Conservation (phyloP, 495 filamentous ascomycete species). For the Sordaria brevicollis region DNA sequence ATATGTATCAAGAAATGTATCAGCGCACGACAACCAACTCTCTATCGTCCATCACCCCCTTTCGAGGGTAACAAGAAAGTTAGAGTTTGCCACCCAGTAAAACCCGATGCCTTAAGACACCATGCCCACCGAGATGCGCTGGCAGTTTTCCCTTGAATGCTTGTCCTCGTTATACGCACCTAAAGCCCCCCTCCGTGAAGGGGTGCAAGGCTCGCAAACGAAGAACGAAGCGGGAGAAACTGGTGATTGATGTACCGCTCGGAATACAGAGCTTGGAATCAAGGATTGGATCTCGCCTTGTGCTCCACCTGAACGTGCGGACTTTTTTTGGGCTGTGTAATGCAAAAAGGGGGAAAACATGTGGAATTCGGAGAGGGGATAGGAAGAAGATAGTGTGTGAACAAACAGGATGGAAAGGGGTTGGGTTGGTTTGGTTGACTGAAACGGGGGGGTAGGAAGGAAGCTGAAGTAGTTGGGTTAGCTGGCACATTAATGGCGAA, state of each 20-base stretch:
- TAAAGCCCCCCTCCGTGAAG: too few relatives aligned
- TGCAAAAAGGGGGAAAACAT: background rate
- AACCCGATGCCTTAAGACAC: background rate
- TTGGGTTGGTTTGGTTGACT: too few relatives aligned
- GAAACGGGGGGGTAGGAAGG: too few relatives aligned
- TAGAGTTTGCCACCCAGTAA: background rate
- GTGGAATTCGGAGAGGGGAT: background rate
- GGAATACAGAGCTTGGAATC: conserved; percentile 51
- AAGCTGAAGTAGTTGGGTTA: background rate
- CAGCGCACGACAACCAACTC: background rate
- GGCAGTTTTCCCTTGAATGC: background rate
- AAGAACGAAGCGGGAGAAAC: too few relatives aligned
- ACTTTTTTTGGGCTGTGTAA: conserved; percentile 6
- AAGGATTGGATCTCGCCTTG: conserved; percentile 57
- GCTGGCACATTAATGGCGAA: background rate
- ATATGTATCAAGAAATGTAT: background rate
- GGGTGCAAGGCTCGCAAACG: too few relatives aligned
- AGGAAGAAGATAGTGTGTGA: background rate
- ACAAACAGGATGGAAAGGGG: too few relatives aligned
- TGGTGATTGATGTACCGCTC: conserved; percentile 44
- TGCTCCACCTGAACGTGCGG: conserved; percentile 52
- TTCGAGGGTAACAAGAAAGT: background rate
- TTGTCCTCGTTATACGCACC: too few relatives aligned
- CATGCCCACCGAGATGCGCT: background rate
- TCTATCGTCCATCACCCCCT: too few relatives aligned